Conservation (phyloP, 768 basidiomycete genomes). For the Fomitopsis serialis region DNA sequence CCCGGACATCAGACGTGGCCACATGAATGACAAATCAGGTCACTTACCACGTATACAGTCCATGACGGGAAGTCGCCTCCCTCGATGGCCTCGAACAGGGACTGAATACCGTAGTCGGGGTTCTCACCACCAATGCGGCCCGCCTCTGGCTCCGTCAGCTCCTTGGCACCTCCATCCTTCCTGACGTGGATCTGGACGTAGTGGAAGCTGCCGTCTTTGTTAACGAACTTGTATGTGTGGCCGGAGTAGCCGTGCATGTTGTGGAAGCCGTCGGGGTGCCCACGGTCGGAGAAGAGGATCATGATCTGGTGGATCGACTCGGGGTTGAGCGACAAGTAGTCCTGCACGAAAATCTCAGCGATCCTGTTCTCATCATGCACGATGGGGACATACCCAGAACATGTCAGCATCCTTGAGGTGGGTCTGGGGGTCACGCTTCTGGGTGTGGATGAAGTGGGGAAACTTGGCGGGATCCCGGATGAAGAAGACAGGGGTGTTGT, state of each 20-base stretch:
- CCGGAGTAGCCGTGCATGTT: constrained; percentile 90
- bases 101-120: constrained; percentile 80
- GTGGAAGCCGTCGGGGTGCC: constrained; percentile 87
- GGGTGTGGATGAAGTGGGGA: constrained; percentile 92
- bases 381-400: constrained; percentile 61
- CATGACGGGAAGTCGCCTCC: constrained; percentile 76
- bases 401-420: constrained; percentile 84
- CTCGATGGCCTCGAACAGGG: constrained; percentile 80
- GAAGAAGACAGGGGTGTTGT: constrained; percentile 91
- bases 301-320: constrained; percentile 86
- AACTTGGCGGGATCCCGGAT: constrained; percentile 85
- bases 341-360: constrained; percentile 39
- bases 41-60: constrained; percentile 78
- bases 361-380: background rate
- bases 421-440: constrained; percentile 88
- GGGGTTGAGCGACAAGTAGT: constrained; percentile 83
- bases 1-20: background rate
- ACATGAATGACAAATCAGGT: background rate
- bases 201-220: constrained; percentile 75
- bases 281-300: constrained; percentile 93
- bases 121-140: constrained; percentile 62
- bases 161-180: constrained; percentile 80
- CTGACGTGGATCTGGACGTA: constrained; percentile 87
- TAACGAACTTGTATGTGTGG: constrained; percentile 87
- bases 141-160: constrained; percentile 65